Percentiles rank a stretch among this genome's conserved stretches.
These are phyloP conservation scores for Teunomyces aglyptinius DNA, from an alignment of 805 yeast genomes.

Conservation along the genomic window DNA sequence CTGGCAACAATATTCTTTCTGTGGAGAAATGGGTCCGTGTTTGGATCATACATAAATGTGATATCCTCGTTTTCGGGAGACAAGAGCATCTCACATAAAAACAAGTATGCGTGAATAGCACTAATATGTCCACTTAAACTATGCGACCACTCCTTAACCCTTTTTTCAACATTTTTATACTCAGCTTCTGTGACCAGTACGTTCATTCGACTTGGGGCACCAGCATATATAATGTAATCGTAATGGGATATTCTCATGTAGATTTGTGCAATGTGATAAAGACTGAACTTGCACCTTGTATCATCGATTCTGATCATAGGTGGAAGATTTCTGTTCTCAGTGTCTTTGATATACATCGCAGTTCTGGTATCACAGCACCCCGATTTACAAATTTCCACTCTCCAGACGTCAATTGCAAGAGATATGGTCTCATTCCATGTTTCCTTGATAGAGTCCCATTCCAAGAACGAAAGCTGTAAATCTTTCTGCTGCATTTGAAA, in stretches of 20 bases:
- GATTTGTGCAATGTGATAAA: conserved; percentile 28
- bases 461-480: conserved; percentile 22
- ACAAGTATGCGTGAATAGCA: conserved; percentile 59
- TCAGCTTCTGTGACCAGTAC: conserved; percentile 8
- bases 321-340: conserved; percentile 12
- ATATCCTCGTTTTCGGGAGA: conserved; percentile 50
- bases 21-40: conserved; percentile 44
- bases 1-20: conserved; percentile 43
- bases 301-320: conserved; percentile 20
- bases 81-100: conserved; percentile 61
- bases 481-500: conserved; percentile 18
- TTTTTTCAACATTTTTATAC: conserved; percentile 7
- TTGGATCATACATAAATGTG: conserved; percentile 48
- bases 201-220: conserved; percentile 29
- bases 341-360: conserved; percentile 10
- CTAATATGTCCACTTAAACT: conserved; percentile 18
- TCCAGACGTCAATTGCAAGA: conserved; percentile 30
- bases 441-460: conserved; percentile 23
- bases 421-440: conserved; percentile 28
- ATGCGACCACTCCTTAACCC: conserved; percentile 10
- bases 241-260: conserved; percentile 29
- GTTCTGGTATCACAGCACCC: conserved; percentile 19
- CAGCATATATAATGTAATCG: conserved; percentile 30
- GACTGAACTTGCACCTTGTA: conserved; percentile 22
- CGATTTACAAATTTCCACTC: conserved; percentile 18